A percentile compares a stretch with the other conserved stretches of the same genome.
Conservation (phyloP, 495 filamentous ascomycete species). For the Trichoderma orchidacearum region DNA sequence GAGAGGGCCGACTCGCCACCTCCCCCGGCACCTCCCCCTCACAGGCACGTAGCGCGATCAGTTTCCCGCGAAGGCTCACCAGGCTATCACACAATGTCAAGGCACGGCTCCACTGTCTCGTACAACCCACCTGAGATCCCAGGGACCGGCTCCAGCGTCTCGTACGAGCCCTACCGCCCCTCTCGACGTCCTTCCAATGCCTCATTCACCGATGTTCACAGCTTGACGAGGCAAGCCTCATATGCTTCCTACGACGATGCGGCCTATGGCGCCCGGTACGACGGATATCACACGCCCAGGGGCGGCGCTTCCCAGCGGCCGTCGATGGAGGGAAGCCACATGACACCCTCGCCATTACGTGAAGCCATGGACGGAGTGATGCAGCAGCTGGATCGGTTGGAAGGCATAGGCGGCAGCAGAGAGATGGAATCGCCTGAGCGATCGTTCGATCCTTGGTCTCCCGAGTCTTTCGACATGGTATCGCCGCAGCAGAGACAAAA, state of each 20-base stretch:
- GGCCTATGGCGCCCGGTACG: slow-evolving; percentile 1
- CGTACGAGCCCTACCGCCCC: background rate
- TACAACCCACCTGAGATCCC: background rate
- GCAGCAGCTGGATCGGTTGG: slow-evolving; percentile 83
- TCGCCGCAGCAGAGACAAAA: slow-evolving; percentile 25
- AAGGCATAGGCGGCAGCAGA: slow-evolving; percentile 64
- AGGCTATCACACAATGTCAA: background rate
- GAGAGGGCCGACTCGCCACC: slow-evolving; percentile 24
- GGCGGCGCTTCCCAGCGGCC: background rate
- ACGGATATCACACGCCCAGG: slow-evolving; percentile 36
- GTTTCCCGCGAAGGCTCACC: background rate
- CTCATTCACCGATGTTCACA: slow-evolving; percentile 11
- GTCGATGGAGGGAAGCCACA: slow-evolving; percentile 18
- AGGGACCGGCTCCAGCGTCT: background rate
- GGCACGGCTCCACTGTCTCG: slow-evolving; percentile 5
- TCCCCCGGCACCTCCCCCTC: slow-evolving; percentile 40
- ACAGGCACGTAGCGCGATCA: slow-evolving; percentile 20
- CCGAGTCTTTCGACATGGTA: slow-evolving; percentile 66
- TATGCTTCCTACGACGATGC: slow-evolving; percentile 11
- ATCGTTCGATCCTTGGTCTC: slow-evolving; percentile 74
- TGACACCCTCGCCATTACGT: slow-evolving; percentile 82
- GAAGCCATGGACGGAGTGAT: slow-evolving; percentile 98
- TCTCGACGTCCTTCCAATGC: slow-evolving; percentile 2
- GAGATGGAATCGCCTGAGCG: slow-evolving; percentile 36
- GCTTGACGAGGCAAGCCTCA: slow-evolving; percentile 12